Evolutionary conservation across 192 early-diverging fungal species (phyloP).

Genomic region (Backusella parvicylindrica): DNA sequence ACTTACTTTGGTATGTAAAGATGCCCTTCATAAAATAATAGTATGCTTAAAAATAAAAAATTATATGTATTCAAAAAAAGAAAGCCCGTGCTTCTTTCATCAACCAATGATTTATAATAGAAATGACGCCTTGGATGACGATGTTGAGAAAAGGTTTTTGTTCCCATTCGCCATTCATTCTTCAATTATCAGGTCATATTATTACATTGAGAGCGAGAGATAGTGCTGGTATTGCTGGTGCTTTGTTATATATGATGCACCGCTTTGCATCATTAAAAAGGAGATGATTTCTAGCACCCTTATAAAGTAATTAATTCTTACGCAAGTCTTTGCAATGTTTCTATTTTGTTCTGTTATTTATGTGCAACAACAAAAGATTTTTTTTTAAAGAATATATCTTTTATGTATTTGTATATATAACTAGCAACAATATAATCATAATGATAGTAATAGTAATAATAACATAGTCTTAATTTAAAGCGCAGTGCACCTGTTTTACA

Average conservation of each 20-base stretch:
- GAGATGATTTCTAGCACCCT: not conserved
- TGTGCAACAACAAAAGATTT: not conserved
- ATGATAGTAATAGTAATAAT: too few relatives aligned
- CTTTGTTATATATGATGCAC: too few relatives aligned
- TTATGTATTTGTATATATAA: too few relatives aligned
- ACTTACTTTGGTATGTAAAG: too few relatives aligned
- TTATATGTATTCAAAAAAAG: not conserved
- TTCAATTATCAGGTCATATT: not conserved
- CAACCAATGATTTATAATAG: not conserved
- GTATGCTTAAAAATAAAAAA: not conserved
- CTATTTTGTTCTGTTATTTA: not conserved
- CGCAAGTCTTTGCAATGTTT: not conserved
- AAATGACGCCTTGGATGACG: slow-evolving; percentile 4
- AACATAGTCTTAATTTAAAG: too few relatives aligned
- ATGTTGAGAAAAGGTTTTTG: not conserved
- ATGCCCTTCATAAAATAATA: too few relatives aligned
- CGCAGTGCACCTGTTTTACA: too few relatives aligned
- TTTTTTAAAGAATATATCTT: too few relatives aligned
- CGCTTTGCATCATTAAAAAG: not conserved
- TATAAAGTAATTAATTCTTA: not conserved
- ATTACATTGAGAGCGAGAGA: not conserved
- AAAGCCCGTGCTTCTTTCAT: not conserved
- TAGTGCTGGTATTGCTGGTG: too few relatives aligned
- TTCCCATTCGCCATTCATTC: not conserved
- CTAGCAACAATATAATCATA: not conserved